A percentile compares a stretch with the other conserved stretches of the same genome.
Evolutionary conservation across 163 green algal genomes (phyloP).

Genomic region (Scenedesmus sp.): DNA sequence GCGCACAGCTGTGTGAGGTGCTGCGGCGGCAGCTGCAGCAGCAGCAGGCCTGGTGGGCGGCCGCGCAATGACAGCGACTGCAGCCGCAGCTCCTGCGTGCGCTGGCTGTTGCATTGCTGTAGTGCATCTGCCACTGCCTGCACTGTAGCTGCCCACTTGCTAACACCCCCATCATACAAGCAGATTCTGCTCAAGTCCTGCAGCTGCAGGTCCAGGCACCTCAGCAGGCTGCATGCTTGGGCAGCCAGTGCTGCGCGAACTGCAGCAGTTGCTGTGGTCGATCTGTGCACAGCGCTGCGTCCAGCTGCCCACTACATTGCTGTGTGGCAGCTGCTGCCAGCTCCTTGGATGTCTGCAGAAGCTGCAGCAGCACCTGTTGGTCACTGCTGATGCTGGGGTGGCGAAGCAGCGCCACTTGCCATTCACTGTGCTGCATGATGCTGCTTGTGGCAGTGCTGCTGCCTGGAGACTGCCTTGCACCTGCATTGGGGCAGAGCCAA

Average conservation of each 20-base stretch:
- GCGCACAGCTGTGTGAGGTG: not conserved
- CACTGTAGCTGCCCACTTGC: not conserved
- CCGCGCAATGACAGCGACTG: not conserved
- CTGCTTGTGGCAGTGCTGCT: not conserved
- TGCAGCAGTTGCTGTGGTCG: not conserved
- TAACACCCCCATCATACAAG: not conserved
- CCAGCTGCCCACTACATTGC: not conserved
- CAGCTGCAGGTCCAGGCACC: not conserved
- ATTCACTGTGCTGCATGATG: not conserved
- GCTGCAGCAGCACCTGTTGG: not conserved
- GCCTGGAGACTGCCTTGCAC: too few relatives aligned
- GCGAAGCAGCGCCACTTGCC: not conserved
- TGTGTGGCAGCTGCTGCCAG: not conserved
- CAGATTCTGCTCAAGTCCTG: not conserved
- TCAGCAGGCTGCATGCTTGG: conserved; percentile 1
- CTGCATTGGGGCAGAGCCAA: too few relatives aligned
- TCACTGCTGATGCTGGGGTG: not conserved
- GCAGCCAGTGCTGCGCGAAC: not conserved
- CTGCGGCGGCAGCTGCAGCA: not conserved
- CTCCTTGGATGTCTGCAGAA: not conserved
- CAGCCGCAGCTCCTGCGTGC: not conserved
- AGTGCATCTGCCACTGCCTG: not conserved
- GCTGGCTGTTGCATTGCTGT: not conserved
- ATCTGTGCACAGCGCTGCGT: not conserved
- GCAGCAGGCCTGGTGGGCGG: not conserved